A percentile compares a stretch with the other conserved stretches of the same genome.
phyloP scores from a whole-genome alignment of 2,329 filamentous ascomycete genomes.

The Bipolaris gigantea region DNA sequence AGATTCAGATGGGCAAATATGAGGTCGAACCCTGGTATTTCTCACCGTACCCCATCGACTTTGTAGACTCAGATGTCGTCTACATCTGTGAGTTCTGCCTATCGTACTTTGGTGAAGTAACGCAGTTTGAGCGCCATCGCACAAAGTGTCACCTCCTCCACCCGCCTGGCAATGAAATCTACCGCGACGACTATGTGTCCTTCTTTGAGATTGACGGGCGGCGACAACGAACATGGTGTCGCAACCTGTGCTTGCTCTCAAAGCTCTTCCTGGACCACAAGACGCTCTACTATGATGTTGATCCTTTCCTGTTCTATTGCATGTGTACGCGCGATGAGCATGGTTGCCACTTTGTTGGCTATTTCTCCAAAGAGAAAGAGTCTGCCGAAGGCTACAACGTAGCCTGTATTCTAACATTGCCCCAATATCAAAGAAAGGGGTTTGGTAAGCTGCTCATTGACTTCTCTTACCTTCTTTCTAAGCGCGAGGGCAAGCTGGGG shows the following conservation, averaged over 20 bases:
- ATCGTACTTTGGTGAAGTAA: conserved; percentile 81
- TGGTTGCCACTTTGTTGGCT: conserved; percentile 94
- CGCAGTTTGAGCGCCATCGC: conserved; percentile 82
- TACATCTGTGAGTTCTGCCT: conserved; percentile 98
- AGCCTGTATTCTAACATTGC: conserved; percentile 93
- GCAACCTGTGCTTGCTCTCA: conserved; percentile 89
- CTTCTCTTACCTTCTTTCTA: conserved; percentile 95
- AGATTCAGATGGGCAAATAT: conserved; percentile 88
- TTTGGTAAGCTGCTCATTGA: conserved; percentile 93
- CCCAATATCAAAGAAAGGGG: conserved; percentile 93
- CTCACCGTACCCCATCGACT: conserved; percentile 89
- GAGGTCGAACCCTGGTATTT: conserved; percentile 99
- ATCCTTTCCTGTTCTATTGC: conserved; percentile 97
- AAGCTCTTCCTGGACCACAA: conserved; percentile 99
- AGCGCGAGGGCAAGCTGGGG: conserved; percentile 91
- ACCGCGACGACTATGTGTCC: conserved; percentile 88
- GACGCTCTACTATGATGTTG: conserved; percentile 98
- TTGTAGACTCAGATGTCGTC: conserved; percentile 84
- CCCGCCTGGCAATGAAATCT: conserved; percentile 96
- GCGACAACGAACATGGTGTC: conserved; percentile 92
- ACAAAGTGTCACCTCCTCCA: conserved; percentile 88
- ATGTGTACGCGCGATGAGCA: conserved; percentile 89
- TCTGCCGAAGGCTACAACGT: conserved; percentile 96
- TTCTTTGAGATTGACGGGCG: conserved; percentile 98
- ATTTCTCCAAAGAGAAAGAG: conserved; percentile 98